Percentiles rank a stretch among this genome's conserved stretches.
Evolutionary conservation across 1,284 basidiomycete species (phyloP).

Genomic region (Amylostereum chailletii): DNA sequence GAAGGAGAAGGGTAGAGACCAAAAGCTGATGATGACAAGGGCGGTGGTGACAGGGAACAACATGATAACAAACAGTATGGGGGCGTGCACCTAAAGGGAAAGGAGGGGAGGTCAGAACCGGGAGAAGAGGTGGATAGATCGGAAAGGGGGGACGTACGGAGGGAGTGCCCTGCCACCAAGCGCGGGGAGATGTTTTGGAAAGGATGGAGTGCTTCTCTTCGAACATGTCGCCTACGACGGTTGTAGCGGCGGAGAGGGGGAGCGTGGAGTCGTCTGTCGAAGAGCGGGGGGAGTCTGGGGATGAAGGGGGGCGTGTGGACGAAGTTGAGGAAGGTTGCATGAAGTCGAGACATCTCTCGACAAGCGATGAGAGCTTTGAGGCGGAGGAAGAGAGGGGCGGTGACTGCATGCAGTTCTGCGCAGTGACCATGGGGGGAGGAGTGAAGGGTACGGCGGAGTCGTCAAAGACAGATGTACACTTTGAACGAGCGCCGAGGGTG

Average conservation of each 20-base stretch:
- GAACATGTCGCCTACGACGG: slow-evolving; percentile 39
- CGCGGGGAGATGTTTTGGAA: slow-evolving; percentile 20
- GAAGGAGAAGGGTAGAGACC: slow-evolving; percentile 62
- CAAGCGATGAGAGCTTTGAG: slow-evolving; percentile 34
- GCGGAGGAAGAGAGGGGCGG: slow-evolving; percentile 24
- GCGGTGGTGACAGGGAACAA: slow-evolving; percentile 57
- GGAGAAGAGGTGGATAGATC: slow-evolving; percentile 5
- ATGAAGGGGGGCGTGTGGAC: slow-evolving; percentile 23
- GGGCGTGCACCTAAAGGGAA: slow-evolving; percentile 41
- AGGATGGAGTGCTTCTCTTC: slow-evolving; percentile 28
- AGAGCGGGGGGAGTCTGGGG: slow-evolving; percentile 43
- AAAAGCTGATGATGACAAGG: slow-evolving; percentile 39
- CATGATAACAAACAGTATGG: slow-evolving; percentile 58
- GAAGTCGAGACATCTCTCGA: slow-evolving; percentile 42
- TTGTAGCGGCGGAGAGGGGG: slow-evolving; percentile 60
- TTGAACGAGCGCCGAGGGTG: slow-evolving; percentile 43
- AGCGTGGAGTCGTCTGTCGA: slow-evolving; percentile 48
- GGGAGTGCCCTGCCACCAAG: slow-evolving; percentile 34
- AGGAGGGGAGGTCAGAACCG: slow-evolving; percentile 15
- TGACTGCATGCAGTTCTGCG: slow-evolving; percentile 11
- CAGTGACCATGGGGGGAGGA: slow-evolving; percentile 15
- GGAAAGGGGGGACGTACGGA: slow-evolving; percentile 33
- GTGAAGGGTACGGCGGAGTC: slow-evolving; percentile 20
- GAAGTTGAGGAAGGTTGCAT: slow-evolving; percentile 28
- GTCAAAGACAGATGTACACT: slow-evolving; percentile 28